These are phyloP conservation scores for Pilatotrama ljubarskyi DNA, from an alignment of 768 basidiomycete species.

Conservation along the genomic window DNA sequence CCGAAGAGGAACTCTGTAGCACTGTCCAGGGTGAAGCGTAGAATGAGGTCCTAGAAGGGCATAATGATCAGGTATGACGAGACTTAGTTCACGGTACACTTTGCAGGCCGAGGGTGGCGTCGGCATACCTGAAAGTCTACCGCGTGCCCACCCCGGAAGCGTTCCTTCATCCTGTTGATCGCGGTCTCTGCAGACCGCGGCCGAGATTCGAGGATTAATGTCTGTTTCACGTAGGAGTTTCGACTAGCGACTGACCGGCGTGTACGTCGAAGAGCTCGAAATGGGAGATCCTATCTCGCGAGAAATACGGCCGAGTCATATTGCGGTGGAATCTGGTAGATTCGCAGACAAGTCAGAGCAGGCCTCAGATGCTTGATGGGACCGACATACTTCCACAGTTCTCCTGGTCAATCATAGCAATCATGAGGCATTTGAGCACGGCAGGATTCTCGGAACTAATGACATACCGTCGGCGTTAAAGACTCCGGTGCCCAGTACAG, in stretches of 20 bases:
- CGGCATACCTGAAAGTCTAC: constrained; percentile 34
- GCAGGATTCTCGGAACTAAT: too few relatives aligned
- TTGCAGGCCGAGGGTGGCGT: too few relatives aligned
- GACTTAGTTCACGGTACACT: background rate
- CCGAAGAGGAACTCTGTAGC: constrained; percentile 58
- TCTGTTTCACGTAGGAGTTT: background rate
- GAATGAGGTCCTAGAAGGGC: constrained; percentile 41
- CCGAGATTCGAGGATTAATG: background rate
- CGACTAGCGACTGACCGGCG: constrained; percentile 32
- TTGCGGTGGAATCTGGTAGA: constrained; percentile 32
- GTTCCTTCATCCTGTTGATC: constrained; percentile 29
- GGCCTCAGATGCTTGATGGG: background rate
- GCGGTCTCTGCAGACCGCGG: constrained; percentile 21
- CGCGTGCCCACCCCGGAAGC: constrained; percentile 29
- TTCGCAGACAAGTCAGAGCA: too few relatives aligned
- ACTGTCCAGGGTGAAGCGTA: constrained; percentile 52
- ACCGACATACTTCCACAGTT: constrained; percentile 32
- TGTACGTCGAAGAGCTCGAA: constrained; percentile 37
- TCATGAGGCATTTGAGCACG: background rate
- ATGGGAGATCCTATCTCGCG: constrained; percentile 36
- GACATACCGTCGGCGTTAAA: constrained; percentile 54
- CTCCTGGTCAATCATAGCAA: constrained; percentile 17
- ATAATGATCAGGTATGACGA: background rate
- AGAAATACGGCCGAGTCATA: constrained; percentile 41
- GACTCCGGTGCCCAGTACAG: constrained; percentile 51